phyloP scores from a whole-genome alignment of 495 filamentous ascomycete species.

The Pseudomonodictys pantanalensis region DNA sequence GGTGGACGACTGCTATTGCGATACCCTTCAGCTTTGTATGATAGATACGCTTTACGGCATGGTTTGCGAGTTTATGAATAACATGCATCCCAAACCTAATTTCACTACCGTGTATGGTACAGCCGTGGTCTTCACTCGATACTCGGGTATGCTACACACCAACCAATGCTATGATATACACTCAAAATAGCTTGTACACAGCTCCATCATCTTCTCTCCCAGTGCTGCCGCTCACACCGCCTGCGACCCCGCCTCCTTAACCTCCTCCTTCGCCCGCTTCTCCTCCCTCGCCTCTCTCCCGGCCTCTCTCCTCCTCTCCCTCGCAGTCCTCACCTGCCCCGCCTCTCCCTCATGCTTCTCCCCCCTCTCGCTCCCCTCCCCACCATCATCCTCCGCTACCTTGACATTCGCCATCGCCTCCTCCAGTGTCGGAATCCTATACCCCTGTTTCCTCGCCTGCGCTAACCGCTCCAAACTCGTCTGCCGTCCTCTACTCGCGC shows the following conservation, averaged over 20 bases:
- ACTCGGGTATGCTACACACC: background rate
- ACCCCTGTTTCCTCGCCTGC: constrained; percentile 32
- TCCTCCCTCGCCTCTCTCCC: constrained; percentile 27
- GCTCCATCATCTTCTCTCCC: background rate
- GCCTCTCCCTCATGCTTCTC: constrained; percentile 7
- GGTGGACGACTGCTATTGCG: constrained; percentile 12
- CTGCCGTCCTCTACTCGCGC: constrained; percentile 14
- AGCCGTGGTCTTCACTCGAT: background rate
- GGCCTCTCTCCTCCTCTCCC: constrained; percentile 24
- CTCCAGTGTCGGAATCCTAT: constrained; percentile 33
- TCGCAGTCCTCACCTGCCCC: constrained; percentile 15
- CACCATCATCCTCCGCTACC: constrained; percentile 23
- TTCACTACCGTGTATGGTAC: constrained; percentile 4
- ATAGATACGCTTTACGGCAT: background rate
- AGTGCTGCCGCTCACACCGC: constrained; percentile 6
- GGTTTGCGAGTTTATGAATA: background rate
- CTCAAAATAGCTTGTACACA: too few species aligned
- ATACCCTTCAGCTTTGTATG: constrained; percentile 31
- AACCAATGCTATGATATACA: background rate
- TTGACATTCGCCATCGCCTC: constrained; percentile 28
- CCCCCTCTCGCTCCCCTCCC: constrained; percentile 27
- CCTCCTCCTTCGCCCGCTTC: constrained; percentile 27
- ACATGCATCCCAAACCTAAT: background rate
- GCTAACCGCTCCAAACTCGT: constrained; percentile 23
- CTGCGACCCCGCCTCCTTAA: constrained; percentile 21